Evolutionary conservation across 2,329 filamentous ascomycete species (phyloP).

Genomic region (Cercospora nicotianae): DNA sequence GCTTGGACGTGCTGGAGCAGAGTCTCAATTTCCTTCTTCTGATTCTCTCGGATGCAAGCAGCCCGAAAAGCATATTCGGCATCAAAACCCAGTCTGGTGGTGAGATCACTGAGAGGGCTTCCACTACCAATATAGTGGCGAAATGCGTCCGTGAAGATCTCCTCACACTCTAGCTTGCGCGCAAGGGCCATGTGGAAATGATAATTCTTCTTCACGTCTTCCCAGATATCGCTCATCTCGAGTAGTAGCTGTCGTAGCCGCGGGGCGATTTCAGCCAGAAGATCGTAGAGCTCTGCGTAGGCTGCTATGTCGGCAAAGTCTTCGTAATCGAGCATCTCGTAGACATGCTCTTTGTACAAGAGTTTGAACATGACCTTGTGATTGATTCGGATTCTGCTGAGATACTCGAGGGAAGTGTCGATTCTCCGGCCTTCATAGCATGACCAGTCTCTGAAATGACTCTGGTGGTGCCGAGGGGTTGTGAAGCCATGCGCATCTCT

Average conservation of each 20-base stretch:
- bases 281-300: not conserved
- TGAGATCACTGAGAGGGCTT: not conserved
- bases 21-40: not conserved
- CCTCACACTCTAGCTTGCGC: conserved; percentile 12
- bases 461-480: not conserved
- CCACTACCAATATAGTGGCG: conserved; percentile 26
- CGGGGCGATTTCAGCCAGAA: not conserved
- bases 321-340: not conserved
- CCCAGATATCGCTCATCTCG: not conserved
- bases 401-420: not conserved
- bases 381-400: accelerated
- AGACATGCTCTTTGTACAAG: not conserved
- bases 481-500: not conserved
- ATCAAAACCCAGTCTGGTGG: not conserved
- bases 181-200: conserved; percentile 10
- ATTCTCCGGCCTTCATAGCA: not conserved
- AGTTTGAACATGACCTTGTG: not conserved
- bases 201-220: conserved; percentile 1
- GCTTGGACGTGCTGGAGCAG: not conserved
- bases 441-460: not conserved
- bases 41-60: not conserved
- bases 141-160: conserved; percentile 10
- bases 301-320: not conserved
- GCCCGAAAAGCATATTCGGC: not conserved
- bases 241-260: not conserved